Evolutionary conservation across 1,139 yeast genomes (phyloP).

Genomic region (Protomyces arabidopsidicola): DNA sequence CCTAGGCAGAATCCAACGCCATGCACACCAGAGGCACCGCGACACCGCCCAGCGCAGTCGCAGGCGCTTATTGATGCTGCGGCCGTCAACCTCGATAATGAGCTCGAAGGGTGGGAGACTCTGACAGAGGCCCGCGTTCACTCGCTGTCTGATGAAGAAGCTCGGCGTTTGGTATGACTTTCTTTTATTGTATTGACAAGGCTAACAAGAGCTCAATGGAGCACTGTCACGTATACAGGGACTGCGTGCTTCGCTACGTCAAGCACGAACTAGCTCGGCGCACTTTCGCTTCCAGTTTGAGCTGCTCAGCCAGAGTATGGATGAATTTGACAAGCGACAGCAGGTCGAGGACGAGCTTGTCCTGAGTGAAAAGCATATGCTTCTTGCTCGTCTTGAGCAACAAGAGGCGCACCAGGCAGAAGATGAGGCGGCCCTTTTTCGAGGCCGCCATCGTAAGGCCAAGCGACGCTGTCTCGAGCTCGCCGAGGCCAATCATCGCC

Average conservation of each 20-base stretch:
- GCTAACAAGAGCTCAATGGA: background rate
- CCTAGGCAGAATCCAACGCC: conserved; percentile 13
- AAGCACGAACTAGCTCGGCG: background rate
- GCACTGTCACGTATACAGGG: background rate
- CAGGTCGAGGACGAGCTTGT: conserved; percentile 10
- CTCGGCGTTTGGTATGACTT: background rate
- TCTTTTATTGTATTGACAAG: background rate
- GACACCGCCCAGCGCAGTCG: background rate
- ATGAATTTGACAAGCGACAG: background rate
- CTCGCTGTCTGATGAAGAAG: background rate
- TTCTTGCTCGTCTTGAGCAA: background rate
- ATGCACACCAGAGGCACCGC: conserved; percentile 5
- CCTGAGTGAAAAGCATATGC: background rate
- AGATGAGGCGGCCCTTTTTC: conserved; percentile 7
- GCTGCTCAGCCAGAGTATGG: conserved; percentile 8
- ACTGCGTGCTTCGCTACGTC: background rate
- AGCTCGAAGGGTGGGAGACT: conserved; percentile 6
- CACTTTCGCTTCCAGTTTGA: conserved; percentile 7
- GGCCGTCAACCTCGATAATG: background rate
- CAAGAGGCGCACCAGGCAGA: background rate
- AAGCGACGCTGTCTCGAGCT: conserved; percentile 13
- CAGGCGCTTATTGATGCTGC: background rate
- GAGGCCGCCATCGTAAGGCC: conserved; percentile 17
- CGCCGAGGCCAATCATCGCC: conserved; percentile 7
- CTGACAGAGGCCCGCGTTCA: background rate